A percentile compares a stretch with the other conserved stretches of the same genome.
Conservation (phyloP, 1,139 yeast species). For the Spathaspora jeffriesii region DNA sequence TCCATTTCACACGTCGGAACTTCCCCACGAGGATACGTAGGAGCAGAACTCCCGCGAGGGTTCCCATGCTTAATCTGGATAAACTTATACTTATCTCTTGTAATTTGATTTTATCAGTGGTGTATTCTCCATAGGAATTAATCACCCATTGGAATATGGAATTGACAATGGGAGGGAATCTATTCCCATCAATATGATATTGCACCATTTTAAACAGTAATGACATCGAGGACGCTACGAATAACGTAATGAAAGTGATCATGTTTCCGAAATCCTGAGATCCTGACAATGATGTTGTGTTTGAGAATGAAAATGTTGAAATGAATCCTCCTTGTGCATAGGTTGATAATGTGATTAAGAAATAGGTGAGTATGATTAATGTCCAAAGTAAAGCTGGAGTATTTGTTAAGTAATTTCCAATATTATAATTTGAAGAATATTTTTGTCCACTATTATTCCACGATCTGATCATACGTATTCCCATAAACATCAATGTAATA, state of each 20-base stretch:
- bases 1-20: slow-evolving; percentile 19
- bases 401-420: slow-evolving; percentile 41
- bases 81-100: slow-evolving; percentile 27
- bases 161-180: slow-evolving; percentile 39
- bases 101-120: slow-evolving; percentile 24
- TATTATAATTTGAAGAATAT: slow-evolving; percentile 43
- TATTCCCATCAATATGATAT: slow-evolving; percentile 55
- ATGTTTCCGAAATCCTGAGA: slow-evolving; percentile 23
- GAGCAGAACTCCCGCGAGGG: slow-evolving; percentile 17
- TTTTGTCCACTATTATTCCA: slow-evolving; percentile 96
- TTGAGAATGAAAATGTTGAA: slow-evolving; percentile 5
- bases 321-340: slow-evolving; percentile 30
- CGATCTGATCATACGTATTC: slow-evolving; percentile 66
- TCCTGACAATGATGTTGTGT: neutral
- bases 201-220: slow-evolving; percentile 61
- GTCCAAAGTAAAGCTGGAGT: slow-evolving; percentile 46
- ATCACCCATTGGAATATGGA: slow-evolving; percentile 18
- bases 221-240: slow-evolving; percentile 38
- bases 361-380: slow-evolving; percentile 43
- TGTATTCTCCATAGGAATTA: slow-evolving; percentile 21
- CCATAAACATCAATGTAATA: slow-evolving; percentile 32
- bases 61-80: slow-evolving; percentile 27
- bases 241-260: slow-evolving; percentile 39
- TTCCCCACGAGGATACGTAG: slow-evolving; percentile 29
- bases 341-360: slow-evolving; percentile 19